These are phyloP conservation scores for Talaromyces pinophilus DNA, from an alignment of 2,329 filamentous ascomycete genomes.

Conservation along the genomic window DNA sequence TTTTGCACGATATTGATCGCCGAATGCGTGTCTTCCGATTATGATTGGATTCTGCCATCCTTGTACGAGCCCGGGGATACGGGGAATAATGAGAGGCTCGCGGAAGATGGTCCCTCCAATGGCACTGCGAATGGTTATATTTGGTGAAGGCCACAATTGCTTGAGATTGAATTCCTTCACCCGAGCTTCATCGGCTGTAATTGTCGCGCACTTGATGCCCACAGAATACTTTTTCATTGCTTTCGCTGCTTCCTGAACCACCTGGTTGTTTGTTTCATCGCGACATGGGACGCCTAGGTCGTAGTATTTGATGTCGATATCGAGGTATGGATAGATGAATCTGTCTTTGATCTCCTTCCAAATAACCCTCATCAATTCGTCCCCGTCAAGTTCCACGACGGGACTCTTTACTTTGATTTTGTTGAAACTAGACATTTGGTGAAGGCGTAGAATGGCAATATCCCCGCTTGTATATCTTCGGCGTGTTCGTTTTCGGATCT, in stretches of 20 bases:
- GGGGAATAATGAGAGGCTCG: constrained; percentile 93
- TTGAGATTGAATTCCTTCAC: constrained; percentile 98
- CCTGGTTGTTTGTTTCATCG: constrained; percentile 93
- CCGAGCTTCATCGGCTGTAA: constrained; percentile 94
- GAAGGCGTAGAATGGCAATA: no score
- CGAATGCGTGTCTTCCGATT: constrained; percentile 96
- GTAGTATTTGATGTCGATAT: constrained; percentile 98
- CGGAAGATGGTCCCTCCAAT: constrained; percentile 95
- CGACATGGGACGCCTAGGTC: constrained; percentile 90
- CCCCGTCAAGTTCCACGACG: constrained; percentile 11
- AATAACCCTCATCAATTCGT: constrained; percentile 93
- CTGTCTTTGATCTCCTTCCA: constrained; percentile 99
- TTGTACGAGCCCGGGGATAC: constrained; percentile 87
- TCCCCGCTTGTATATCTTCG: no score
- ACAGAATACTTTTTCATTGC: constrained; percentile 99
- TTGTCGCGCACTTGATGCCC: constrained; percentile 98
- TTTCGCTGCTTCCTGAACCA: constrained; percentile 90
- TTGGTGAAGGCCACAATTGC: constrained; percentile 99
- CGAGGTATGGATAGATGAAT: constrained; percentile 66
- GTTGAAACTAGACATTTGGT: not conserved
- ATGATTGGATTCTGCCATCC: constrained; percentile 99
- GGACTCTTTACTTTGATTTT: constrained; percentile 12
- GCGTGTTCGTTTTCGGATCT: no score
- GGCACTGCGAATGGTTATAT: constrained; percentile 75
- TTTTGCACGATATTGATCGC: constrained; percentile 97